Evolutionary conservation across 305 asterid species (phyloP).

Genomic region (Fraxinus ornus): DNA sequence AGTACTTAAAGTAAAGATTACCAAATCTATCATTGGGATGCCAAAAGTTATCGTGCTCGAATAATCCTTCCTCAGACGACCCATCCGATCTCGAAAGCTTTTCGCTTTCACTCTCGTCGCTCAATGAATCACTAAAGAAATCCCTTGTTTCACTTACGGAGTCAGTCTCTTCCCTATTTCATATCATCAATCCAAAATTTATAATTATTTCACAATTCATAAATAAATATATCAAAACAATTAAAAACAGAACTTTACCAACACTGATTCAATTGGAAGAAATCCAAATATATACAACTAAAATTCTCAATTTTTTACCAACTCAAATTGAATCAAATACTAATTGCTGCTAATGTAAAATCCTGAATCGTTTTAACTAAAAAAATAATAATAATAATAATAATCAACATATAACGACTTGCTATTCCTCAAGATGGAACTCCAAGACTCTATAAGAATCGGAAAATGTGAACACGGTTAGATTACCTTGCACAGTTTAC

Average conservation of each 20-base stretch:
- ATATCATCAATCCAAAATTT: background rate
- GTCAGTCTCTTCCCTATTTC: conserved; percentile 73
- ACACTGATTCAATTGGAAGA: background rate
- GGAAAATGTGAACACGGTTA: background rate
- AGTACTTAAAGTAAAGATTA: conserved; percentile 73
- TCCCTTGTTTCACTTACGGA: conserved; percentile 79
- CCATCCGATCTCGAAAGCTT: conserved; percentile 93
- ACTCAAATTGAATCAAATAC: background rate
- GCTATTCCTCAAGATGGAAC: background rate
- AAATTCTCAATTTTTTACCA: background rate
- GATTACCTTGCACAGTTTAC: conserved; percentile 63
- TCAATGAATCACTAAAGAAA: conserved; percentile 81
- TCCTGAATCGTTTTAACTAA: background rate
- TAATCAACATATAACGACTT: background rate
- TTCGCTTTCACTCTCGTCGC: conserved; percentile 94
- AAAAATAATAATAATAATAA: background rate
- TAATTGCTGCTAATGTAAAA: background rate
- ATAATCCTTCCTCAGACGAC: conserved; percentile 82
- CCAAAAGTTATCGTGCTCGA: conserved; percentile 64
- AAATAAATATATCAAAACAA: background rate
- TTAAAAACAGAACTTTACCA: background rate
- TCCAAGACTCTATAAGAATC: background rate
- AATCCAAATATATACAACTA: background rate
- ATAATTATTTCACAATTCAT: background rate
- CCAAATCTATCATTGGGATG: conserved; percentile 80